A percentile compares a stretch with the other conserved stretches of the same genome.
phyloP scores from a whole-genome alignment of 352 stramenopile species.

The Plasmopara muralis region DNA sequence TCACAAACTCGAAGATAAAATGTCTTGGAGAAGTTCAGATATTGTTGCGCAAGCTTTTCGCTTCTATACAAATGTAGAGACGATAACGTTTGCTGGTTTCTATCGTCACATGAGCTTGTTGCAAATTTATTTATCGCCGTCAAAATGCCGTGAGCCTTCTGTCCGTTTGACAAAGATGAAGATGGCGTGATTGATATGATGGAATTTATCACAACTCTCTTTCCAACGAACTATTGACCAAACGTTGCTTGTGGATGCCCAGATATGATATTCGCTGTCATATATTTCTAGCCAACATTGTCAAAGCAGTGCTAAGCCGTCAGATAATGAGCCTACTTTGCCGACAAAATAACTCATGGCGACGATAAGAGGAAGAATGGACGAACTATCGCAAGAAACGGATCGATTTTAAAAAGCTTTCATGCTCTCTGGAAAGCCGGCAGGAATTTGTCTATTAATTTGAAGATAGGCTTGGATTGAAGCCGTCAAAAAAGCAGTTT shows the following conservation, averaged over 20 bases:
- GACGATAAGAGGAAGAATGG: constrained; percentile 50
- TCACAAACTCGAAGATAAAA: constrained; percentile 55
- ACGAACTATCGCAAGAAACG: constrained; percentile 59
- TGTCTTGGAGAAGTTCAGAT: constrained; percentile 40
- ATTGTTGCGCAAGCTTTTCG: constrained; percentile 53
- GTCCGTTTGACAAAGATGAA: constrained; percentile 45
- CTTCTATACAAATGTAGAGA: constrained; percentile 55
- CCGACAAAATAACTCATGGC: constrained; percentile 53
- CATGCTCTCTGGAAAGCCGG: constrained; percentile 59
- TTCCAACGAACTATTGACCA: constrained; percentile 34
- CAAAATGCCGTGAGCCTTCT: constrained; percentile 57
- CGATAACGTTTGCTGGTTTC: constrained; percentile 60
- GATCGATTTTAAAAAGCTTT: constrained; percentile 71
- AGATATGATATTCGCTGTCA: no score
- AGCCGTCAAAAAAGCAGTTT: constrained; percentile 43
- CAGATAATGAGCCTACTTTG: constrained; percentile 33
- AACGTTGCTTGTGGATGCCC: no score
- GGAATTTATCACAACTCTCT: constrained; percentile 57
- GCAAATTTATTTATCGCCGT: constrained; percentile 49
- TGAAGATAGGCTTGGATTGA: constrained; percentile 52
- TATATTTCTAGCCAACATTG: no score
- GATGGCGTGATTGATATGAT: constrained; percentile 57
- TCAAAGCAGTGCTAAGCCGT: constrained; percentile 11
- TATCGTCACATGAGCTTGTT: constrained; percentile 40
- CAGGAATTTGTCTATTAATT: constrained; percentile 48